Evolutionary conservation across 208 protist species (phyloP), one percentile per base, ranked within the genome.

Genomic region (Leishmania major): DNA sequence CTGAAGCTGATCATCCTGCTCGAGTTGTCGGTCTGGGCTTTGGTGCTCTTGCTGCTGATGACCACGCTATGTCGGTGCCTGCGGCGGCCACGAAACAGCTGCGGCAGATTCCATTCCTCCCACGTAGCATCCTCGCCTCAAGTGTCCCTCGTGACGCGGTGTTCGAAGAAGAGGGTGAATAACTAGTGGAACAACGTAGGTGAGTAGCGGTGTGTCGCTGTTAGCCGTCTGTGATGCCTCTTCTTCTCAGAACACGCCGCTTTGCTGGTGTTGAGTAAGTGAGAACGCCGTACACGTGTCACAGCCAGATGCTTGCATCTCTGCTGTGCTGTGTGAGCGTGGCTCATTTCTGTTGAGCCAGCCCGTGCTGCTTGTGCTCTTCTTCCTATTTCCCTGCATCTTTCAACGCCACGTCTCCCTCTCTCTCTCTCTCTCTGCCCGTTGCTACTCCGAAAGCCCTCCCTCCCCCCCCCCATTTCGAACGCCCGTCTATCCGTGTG

Each of bases 1-100:
- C 57, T 91, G 37, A 84, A 80, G 72, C 51, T 62, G 37, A 71
- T 83, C 31, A 43, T 88, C 49, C 49, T 78, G 15, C 8, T 59
- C 2, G 37, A 78, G 49, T 28, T 67, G 3, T 25, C 43, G 47
- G 28, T 67, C 35, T 4, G 28, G 51, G 3, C 22, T 13, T 69
- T n/a, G 35, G n/a, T 11, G 22, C 51, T 73, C 37, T 3, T 80
- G 37, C n/a, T 57, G n/a, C 7, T 57, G 19, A 47, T 80, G 3
- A 13, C 25, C 25, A 75, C 17, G 73, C 8, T 62, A 62, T 28
- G 22, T 22, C 73, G 47, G 73, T n/a, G 19, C 35, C 1, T 55
- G 51, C 19, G 35, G 51, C 51, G 31, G 51, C 73, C 1, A 15
- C 13, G 73, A 62, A 17, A 25, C 25, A 59, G 45, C 19, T 10